Base-by-base conservation (phyloP, 1,284 basidiomycete species). In the Rhodotorula sp. region DNA sequence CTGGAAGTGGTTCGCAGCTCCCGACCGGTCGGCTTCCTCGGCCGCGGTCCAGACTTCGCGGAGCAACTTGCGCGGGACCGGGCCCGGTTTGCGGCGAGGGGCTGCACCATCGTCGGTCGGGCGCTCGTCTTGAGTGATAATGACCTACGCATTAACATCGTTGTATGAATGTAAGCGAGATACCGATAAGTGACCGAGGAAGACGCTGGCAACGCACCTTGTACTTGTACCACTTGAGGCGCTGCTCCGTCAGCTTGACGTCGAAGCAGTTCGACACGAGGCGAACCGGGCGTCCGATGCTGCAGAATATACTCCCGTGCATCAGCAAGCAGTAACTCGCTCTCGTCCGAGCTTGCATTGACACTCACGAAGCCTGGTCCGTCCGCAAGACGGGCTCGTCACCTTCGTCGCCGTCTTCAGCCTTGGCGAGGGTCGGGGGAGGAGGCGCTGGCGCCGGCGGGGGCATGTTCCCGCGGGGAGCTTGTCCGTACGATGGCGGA, bases 191-290 rank as follows among this genome's bases (percentile, higher is more conserved):
- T 0, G 57, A 1, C 2, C 3, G 3, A 23, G 23, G 3, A 6
- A 43, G 39, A 43, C 39, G 39, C 10, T 12, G 39, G 12, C 18
- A 34, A 6, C 69, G 14, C 29, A 64, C 72, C 62, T 70, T 58
- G 64, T 74, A 69, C 49, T 74, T 74, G 57, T 34, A 71, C 72
- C 72, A 74, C 0, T 1, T 23, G 3, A 4, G 23, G 6, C 15
- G 10, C 23, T 21, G 43, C 39, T 64, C 47, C 20, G 58, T 26
- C n/a, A 72, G 8, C 5, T 1, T 20, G 39, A 72, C 26, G 23
- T 51, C 23, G 58, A 64, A 67, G 10, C 31, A 39, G 58, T 72
- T 72, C 12, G 54, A 26, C 5, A 18, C 3, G 54, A 69, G 31
- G 14, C 26, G 18, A 10, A 63, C 21, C 0, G 51, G 23, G 7